Conservation (phyloP, 1,284 basidiomycete species). For the Cystobasidium slooffiae region DNA sequence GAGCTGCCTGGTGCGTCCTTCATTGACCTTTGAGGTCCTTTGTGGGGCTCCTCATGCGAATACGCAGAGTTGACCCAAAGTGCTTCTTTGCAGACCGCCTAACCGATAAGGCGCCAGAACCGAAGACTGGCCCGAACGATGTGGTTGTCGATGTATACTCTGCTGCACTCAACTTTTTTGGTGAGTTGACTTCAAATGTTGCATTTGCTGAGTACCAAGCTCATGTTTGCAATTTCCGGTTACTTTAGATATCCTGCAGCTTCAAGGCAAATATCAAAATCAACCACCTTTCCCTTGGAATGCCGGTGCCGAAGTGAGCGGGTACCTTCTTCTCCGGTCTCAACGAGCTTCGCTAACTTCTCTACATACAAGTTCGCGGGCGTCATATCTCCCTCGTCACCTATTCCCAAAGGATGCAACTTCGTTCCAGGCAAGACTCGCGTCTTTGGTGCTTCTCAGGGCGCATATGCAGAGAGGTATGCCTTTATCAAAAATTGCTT, state of each 20-base stretch:
- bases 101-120: slow-evolving; percentile 65
- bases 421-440: slow-evolving; percentile 79
- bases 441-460: slow-evolving; percentile 85
- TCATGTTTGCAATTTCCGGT: not conserved
- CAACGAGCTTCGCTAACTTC: slow-evolving; percentile 52
- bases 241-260: slow-evolving; percentile 67
- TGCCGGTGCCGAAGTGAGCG: slow-evolving; percentile 66
- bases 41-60: slow-evolving; percentile 12
- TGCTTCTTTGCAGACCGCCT: slow-evolving; percentile 51
- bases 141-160: slow-evolving; percentile 78
- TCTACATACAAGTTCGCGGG: slow-evolving; percentile 72
- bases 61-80: slow-evolving; percentile 53
- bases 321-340: slow-evolving; percentile 53
- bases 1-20: slow-evolving; percentile 73
- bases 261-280: slow-evolving; percentile 83
- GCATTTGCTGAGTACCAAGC: not conserved
- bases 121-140: slow-evolving; percentile 63
- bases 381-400: slow-evolving; percentile 70
- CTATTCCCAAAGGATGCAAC: slow-evolving; percentile 78
- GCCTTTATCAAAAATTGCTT: not conserved
- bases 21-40: not conserved
- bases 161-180: slow-evolving; percentile 72
- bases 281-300: slow-evolving; percentile 82
- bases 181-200: not conserved
- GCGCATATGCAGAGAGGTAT: slow-evolving; percentile 72